These are phyloP conservation scores for Ceratobasidium sp. DNA, from an alignment of 1,284 basidiomycete genomes.

Conservation along the genomic window DNA sequence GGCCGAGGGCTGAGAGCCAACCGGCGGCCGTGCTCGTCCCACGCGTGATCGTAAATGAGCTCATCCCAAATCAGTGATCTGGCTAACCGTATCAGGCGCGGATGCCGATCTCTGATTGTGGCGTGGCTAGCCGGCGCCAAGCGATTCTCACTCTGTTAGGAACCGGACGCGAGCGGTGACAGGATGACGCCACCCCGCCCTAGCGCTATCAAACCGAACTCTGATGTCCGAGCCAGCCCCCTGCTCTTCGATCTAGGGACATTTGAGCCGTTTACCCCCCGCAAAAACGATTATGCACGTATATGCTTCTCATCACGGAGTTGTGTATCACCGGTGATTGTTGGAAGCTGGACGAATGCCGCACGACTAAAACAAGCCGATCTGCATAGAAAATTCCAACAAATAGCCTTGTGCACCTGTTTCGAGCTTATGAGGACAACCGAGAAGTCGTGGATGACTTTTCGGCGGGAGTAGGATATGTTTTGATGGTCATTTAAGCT, in stretches of 20 bases:
- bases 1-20: background rate
- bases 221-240: background rate
- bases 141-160: background rate
- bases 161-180: background rate
- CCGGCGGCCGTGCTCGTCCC: background rate
- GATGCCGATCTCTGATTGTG: background rate
- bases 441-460: slow-evolving; percentile 11
- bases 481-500: background rate
- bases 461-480: background rate
- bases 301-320: background rate
- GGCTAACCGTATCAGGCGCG: slow-evolving; percentile 6
- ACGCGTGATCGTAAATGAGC: background rate
- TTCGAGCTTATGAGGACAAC: background rate
- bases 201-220: background rate
- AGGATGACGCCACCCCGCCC: background rate
- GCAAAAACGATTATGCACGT: background rate
- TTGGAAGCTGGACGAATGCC: background rate
- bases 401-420: background rate
- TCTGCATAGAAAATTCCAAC: background rate
- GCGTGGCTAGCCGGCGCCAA: background rate
- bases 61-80: background rate
- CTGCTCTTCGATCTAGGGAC: background rate
- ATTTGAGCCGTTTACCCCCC: background rate
- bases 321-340: slow-evolving; percentile 12
- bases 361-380: background rate